Percentiles rank a stretch among this genome's conserved stretches.
phyloP scores from a whole-genome alignment of 345 rosid genomes.

The Murraya paniculata region DNA sequence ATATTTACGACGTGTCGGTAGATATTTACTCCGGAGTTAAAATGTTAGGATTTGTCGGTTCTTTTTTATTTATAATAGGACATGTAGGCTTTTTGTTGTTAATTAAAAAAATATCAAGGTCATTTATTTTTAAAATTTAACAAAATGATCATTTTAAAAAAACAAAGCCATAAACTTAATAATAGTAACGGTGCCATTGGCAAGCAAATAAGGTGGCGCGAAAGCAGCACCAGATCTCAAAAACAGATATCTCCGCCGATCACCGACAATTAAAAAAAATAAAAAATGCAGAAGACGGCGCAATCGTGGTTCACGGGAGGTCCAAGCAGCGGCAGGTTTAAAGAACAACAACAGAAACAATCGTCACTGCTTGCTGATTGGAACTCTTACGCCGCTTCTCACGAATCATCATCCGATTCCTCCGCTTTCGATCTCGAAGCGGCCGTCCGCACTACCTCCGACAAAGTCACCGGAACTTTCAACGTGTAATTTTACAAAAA shows the following conservation, averaged over 20 bases:
- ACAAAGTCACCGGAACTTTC: constrained; percentile 34
- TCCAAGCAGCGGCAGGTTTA: constrained; percentile 26
- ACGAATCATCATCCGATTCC: constrained; percentile 21
- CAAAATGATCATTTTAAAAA: too few relatives aligned
- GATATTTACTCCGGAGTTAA: too few relatives aligned
- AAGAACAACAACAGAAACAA: constrained; percentile 16
- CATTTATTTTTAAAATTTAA: too few relatives aligned
- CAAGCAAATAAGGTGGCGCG: constrained; percentile 12
- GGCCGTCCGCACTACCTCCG: constrained; percentile 37
- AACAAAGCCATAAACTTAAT: too few relatives aligned
- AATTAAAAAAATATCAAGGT: too few relatives aligned
- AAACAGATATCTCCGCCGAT: not conserved
- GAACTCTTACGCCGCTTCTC: constrained; percentile 55
- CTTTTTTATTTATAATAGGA: too few relatives aligned
- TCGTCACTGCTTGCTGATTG: constrained; percentile 53
- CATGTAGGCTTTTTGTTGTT: too few relatives aligned
- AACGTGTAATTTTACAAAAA: constrained; percentile 13
- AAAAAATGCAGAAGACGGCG: constrained; percentile 42
- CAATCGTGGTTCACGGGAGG: constrained; percentile 49
- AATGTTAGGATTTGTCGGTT: too few relatives aligned
- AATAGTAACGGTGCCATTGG: not conserved
- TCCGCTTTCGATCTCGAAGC: constrained; percentile 50
- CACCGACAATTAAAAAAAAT: not conserved
- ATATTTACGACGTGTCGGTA: too few relatives aligned
- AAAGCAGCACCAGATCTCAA: constrained; percentile 1